Conservation (phyloP, 139 green algal species). For the Chlorella sorokiniana region DNA sequence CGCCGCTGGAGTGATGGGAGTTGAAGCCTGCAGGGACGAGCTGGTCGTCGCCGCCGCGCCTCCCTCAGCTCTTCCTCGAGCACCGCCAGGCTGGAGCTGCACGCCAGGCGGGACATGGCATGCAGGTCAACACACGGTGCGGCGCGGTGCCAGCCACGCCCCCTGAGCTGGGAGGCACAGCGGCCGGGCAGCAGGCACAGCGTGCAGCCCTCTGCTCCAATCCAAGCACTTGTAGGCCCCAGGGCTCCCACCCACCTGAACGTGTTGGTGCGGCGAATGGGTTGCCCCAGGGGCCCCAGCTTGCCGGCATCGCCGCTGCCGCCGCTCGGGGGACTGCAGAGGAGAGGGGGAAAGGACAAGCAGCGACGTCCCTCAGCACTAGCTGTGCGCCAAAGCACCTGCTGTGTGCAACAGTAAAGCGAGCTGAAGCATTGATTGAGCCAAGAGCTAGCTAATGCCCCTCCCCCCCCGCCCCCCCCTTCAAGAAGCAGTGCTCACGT, state of each 20-base stretch:
- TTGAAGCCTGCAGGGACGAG: neutral
- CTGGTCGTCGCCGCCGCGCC: neutral
- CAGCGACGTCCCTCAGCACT: neutral
- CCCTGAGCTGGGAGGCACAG: too few species aligned
- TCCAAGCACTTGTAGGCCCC: too few species aligned
- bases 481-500: neutral
- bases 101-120: too few species aligned
- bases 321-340: slow-evolving; percentile 18
- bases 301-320: neutral
- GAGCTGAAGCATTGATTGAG: neutral
- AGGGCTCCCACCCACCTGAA: slow-evolving; percentile 23
- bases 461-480: neutral
- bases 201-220: too few species aligned
- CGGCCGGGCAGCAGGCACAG: too few species aligned
- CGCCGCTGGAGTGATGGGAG: neutral
- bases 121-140: too few species aligned
- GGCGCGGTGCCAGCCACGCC: too few species aligned
- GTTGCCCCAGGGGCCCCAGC: slow-evolving; percentile 41
- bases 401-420: neutral
- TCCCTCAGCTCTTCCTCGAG: neutral
- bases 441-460: neutral
- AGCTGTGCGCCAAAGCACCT: neutral
- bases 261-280: slow-evolving; percentile 50
- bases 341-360: neutral
- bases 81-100: slow-evolving; percentile 33